These are phyloP conservation scores for Sporobolomyces pararoseus DNA, from an alignment of 768 basidiomycete genomes.

Conservation along the genomic window DNA sequence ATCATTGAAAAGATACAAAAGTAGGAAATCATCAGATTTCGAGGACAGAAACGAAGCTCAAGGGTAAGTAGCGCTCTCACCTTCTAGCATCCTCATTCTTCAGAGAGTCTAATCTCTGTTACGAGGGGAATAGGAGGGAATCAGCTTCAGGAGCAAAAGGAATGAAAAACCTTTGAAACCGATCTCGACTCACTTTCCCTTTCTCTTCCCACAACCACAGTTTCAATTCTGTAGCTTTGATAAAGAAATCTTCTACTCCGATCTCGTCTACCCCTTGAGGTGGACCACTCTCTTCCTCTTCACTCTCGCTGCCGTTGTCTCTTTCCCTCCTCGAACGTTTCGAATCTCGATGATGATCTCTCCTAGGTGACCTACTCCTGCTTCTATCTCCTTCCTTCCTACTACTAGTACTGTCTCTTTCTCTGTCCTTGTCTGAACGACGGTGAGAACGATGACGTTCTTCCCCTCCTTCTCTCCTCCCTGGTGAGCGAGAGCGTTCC, in stretches of 20 bases:
- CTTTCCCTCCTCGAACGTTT: not conserved
- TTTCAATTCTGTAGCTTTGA: slow-evolving; percentile 80
- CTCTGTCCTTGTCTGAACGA: not conserved
- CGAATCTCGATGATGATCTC: not conserved
- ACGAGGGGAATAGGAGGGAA: no score
- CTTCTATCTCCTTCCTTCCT: not conserved
- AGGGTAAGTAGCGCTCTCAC: not conserved
- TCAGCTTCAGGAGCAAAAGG: no score
- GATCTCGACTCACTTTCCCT: slow-evolving; percentile 59
- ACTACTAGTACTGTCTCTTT: slow-evolving; percentile 10
- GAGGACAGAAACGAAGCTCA: not conserved
- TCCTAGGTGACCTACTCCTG: not conserved
- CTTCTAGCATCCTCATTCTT: slow-evolving; percentile 75
- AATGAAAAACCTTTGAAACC: not conserved
- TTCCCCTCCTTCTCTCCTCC: not conserved
- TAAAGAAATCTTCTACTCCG: slow-evolving; percentile 79
- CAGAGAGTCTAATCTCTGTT: slow-evolving; percentile 84
- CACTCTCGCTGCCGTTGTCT: slow-evolving; percentile 1
- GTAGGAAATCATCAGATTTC: no score
- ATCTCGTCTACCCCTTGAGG: slow-evolving; percentile 55
- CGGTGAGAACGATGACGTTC: not conserved
- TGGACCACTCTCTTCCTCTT: not conserved
- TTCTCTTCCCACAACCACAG: slow-evolving; percentile 77
- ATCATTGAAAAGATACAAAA: not conserved
- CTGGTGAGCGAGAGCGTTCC: not conserved